Conservation (phyloP, 1,284 basidiomycete species). For the Boletus sp. region DNA sequence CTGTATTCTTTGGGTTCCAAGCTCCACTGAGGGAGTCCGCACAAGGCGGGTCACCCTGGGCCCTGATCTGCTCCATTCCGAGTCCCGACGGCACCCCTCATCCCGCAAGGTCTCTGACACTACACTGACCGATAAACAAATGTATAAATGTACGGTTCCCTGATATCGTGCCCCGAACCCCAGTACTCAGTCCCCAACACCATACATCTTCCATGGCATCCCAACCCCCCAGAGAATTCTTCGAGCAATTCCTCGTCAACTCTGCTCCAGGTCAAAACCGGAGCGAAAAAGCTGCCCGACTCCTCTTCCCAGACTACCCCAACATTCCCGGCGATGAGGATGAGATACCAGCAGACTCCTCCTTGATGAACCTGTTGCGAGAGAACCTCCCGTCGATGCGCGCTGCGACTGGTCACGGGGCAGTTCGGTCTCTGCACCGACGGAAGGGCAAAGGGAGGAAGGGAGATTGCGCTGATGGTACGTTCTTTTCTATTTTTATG, state of each 20-base stretch:
- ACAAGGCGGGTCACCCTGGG: neutral
- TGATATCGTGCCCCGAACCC: neutral
- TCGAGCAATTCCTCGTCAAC: neutral
- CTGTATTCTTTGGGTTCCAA: neutral
- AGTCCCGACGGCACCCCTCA: neutral
- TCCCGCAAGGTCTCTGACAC: neutral
- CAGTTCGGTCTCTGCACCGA: neutral
- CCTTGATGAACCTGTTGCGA: neutral
- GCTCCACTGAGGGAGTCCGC: neutral
- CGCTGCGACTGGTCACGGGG: neutral
- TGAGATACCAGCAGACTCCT: neutral
- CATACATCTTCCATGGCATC: neutral
- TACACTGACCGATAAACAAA: neutral
- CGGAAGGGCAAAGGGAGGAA: neutral
- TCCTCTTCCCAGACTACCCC: neutral
- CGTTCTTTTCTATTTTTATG: neutral
- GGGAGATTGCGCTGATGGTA: neutral
- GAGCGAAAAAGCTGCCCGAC: neutral
- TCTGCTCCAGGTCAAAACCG: neutral
- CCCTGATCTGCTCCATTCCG: neutral
- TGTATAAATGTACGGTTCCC: neutral
- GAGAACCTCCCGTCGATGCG: neutral
- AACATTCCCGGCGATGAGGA: neutral
- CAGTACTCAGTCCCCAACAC: neutral
- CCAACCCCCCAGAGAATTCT: neutral